Base-by-base conservation (phyloP, 345 rosid species). In the Salix brachista region DNA sequence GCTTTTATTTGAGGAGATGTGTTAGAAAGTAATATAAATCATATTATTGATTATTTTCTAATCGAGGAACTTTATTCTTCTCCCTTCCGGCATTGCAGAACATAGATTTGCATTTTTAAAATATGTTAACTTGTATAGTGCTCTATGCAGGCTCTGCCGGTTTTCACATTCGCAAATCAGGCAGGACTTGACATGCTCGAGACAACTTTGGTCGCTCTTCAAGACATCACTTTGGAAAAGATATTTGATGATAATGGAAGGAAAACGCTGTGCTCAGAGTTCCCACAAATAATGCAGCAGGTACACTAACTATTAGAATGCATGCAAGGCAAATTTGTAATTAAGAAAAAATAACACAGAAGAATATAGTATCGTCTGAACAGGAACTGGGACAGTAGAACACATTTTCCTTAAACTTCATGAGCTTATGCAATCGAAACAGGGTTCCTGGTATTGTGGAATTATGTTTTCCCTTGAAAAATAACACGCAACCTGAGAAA, bases 211-310 rank as follows among this genome's bases (percentile, higher is more conserved):
- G 79, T 80, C 54, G 83, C 79, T 21, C 76, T 79, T 68, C 82
- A 79, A 69, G 82, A 79, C 74, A 79, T 79, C 70, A 74, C 78
- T 62, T 69, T 79, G 70, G 78, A 79, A 62, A 80, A 80, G 65
- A 75, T 80, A 69, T 80, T 80, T 56, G 83, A 80, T 70, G 83
- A 80, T 37, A 75, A 75, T 70, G 83, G 79, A 64, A 70, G 79
- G 79, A 80, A 80, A 66, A 75, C 68, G 6, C 71, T 80, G 72
- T 75, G 76, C 76, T 75, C 83, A n/a, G 83, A 80, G 65, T 80
- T 80, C 48, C 83, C 83, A 37, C 83, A 80, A 37, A 80, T 80
- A 80, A 80, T 75, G 79, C 83, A 80, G 70, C 83, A 80, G 82
- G 82, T 75, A 78, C 66, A 13, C 5, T 66, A 58, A 14, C 32